Conservation (phyloP, 2,329 filamentous ascomycete species). For the Aspergillus pseudotamarii region DNA sequence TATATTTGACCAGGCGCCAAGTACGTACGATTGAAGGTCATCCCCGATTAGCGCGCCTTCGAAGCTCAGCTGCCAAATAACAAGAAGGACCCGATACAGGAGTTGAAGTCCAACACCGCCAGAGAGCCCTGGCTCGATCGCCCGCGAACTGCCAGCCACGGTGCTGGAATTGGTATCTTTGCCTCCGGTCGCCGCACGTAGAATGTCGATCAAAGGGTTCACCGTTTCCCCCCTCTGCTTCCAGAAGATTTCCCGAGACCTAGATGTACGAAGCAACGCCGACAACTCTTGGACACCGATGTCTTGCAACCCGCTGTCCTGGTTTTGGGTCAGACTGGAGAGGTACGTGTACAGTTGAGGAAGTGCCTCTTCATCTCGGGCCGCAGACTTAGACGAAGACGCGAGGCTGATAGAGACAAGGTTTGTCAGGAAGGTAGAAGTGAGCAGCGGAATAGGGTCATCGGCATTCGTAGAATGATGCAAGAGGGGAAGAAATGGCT, state of each 20-base stretch:
- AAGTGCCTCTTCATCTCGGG: slow-evolving; percentile 73
- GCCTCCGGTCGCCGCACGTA: slow-evolving; percentile 72
- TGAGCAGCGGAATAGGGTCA: slow-evolving; percentile 85
- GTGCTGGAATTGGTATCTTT: slow-evolving; percentile 67
- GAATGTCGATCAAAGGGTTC: slow-evolving; percentile 77
- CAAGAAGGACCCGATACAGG: slow-evolving; percentile 89
- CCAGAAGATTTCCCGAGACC: slow-evolving; percentile 85
- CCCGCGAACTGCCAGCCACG: slow-evolving; percentile 62
- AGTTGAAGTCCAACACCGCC: slow-evolving; percentile 90
- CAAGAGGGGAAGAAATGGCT: slow-evolving; percentile 82
- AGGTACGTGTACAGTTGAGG: slow-evolving; percentile 85
- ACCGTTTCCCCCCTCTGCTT: slow-evolving; percentile 83
- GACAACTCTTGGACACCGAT: slow-evolving; percentile 94
- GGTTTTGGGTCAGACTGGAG: slow-evolving; percentile 77
- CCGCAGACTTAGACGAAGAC: slow-evolving; percentile 60
- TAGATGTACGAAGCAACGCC: slow-evolving; percentile 73
- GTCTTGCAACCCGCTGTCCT: slow-evolving; percentile 89
- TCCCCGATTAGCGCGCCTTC: slow-evolving; percentile 72
- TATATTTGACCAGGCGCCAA: slow-evolving; percentile 11
- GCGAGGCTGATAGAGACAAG: slow-evolving; percentile 69
- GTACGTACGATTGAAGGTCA: slow-evolving; percentile 66
- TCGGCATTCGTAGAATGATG: slow-evolving; percentile 81
- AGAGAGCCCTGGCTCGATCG: slow-evolving; percentile 63
- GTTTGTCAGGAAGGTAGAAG: slow-evolving; percentile 81
- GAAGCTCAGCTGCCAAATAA: slow-evolving; percentile 96